These are phyloP conservation scores for Monilinia fructicola DNA, from an alignment of 2,329 filamentous ascomycete genomes.

Conservation along the genomic window DNA sequence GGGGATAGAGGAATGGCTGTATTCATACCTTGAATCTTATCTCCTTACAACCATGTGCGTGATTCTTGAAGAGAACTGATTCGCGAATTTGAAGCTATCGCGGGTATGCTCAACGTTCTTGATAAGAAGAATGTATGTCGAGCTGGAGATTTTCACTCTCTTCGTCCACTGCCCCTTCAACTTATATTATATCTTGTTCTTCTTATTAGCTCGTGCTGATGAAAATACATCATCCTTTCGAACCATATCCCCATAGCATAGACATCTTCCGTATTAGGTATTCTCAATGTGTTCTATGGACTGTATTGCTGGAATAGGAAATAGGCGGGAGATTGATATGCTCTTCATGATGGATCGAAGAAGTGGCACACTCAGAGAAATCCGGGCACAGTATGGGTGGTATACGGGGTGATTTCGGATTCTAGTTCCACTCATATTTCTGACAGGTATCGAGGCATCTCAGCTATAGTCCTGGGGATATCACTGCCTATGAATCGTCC, in stretches of 20 bases:
- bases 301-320: slow-evolving; percentile 24
- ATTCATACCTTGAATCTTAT: slow-evolving; percentile 29
- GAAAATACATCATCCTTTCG: slow-evolving; percentile 11
- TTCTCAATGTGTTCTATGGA: slow-evolving; percentile 18
- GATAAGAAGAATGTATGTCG: slow-evolving; percentile 25
- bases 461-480: neutral
- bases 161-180: slow-evolving; percentile 22
- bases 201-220: slow-evolving; percentile 21
- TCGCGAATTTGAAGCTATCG: slow-evolving; percentile 21
- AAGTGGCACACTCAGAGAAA: neutral
- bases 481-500: neutral
- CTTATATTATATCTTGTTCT: slow-evolving; percentile 21
- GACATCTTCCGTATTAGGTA: slow-evolving; percentile 23
- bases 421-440: neutral
- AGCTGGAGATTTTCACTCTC: slow-evolving; percentile 29
- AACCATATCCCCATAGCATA: slow-evolving; percentile 29
- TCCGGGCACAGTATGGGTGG: neutral
- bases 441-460: neutral
- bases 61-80: neutral
- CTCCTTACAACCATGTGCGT: slow-evolving; percentile 13
- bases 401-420: slow-evolving; percentile 9
- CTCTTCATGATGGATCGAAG: neutral
- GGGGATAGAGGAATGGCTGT: neutral
- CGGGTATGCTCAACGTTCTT: slow-evolving; percentile 23
- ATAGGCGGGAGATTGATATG: slow-evolving; percentile 11